A percentile compares a stretch with the other conserved stretches of the same genome.
Conservation (phyloP, 352 stramenopile genomes). For the Globisporangium rhizosaccharum region DNA sequence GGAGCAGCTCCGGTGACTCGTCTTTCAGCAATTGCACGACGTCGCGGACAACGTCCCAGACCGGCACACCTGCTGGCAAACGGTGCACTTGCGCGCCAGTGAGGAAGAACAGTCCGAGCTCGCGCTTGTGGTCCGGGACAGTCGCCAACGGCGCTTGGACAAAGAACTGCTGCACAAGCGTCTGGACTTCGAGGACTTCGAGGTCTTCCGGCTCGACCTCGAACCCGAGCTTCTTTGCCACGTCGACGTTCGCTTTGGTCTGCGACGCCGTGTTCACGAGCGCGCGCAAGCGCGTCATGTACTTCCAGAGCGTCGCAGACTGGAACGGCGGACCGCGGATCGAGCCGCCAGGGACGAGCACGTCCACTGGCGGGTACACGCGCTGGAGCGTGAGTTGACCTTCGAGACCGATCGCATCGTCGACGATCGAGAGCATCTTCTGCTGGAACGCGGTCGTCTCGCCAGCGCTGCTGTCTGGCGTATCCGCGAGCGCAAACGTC, state of each 20-base stretch:
- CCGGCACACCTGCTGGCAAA: slow-evolving; percentile 33
- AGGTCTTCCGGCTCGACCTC: slow-evolving; percentile 69
- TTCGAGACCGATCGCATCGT: slow-evolving; percentile 61
- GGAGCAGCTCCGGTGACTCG: slow-evolving; percentile 44
- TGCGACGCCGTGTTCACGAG: slow-evolving; percentile 58
- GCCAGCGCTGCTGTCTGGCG: slow-evolving; percentile 39
- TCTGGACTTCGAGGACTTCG: slow-evolving; percentile 62
- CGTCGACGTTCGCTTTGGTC: slow-evolving; percentile 54
- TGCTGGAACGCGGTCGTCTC: slow-evolving; percentile 58
- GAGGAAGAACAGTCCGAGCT: slow-evolving; percentile 59
- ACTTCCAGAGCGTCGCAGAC: slow-evolving; percentile 63
- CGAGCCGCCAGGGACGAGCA: slow-evolving; percentile 51
- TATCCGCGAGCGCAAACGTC: slow-evolving; percentile 59
- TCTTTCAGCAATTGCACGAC: slow-evolving; percentile 24
- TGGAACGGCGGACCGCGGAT: slow-evolving; percentile 74
- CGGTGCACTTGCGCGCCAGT: slow-evolving; percentile 35
- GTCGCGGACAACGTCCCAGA: slow-evolving; percentile 47
- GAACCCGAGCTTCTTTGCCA: slow-evolving; percentile 58
- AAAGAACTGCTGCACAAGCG: slow-evolving; percentile 76
- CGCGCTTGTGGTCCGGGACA: slow-evolving; percentile 28
- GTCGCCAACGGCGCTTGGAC: slow-evolving; percentile 31
- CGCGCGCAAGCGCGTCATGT: slow-evolving; percentile 50
- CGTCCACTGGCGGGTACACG: slow-evolving; percentile 70
- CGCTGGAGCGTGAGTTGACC: slow-evolving; percentile 34
- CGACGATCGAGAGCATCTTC: slow-evolving; percentile 60